Conservation (phyloP, 352 stramenopile genomes). For the Phytophthora syringae region DNA sequence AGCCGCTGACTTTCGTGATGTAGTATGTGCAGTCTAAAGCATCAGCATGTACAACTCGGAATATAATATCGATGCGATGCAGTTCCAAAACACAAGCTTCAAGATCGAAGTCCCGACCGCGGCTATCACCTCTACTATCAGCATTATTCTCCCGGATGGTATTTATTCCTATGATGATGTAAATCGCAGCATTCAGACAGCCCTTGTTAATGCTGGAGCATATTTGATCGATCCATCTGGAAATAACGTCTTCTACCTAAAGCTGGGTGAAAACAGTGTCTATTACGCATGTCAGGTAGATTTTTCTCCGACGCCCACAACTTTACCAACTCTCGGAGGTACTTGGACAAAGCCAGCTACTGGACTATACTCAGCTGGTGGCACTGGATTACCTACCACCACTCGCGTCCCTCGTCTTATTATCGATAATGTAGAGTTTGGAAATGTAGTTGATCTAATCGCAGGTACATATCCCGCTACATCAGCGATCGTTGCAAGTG, state of each 20-base stretch:
- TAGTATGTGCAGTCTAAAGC: background rate
- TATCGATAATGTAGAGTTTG: conserved; percentile 25
- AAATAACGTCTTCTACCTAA: conserved; percentile 18
- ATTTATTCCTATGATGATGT: conserved; percentile 16
- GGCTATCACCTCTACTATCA: conserved; percentile 6
- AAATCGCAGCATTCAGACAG: conserved; percentile 11
- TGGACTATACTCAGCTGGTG: conserved; percentile 8
- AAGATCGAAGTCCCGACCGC: conserved; percentile 21
- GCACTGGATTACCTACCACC: conserved; percentile 15
- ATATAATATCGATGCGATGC: conserved; percentile 15
- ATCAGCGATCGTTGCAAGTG: conserved; percentile 5
- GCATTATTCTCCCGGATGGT: conserved; percentile 1
- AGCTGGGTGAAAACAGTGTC: conserved; percentile 11
- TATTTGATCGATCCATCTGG: conserved; percentile 19
- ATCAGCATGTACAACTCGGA: conserved; percentile 5
- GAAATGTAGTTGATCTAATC: conserved; percentile 19
- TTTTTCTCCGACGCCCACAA: conserved; percentile 4
- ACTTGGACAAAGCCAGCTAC: conserved; percentile 15
- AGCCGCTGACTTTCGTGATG: conserved; percentile 4
- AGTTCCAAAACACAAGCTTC: conserved; percentile 11
- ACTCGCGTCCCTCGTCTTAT: conserved; percentile 23
- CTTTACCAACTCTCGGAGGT: conserved; percentile 4
- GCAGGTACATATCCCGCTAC: conserved; percentile 17
- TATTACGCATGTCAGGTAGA: conserved; percentile 23
- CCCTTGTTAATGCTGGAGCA: conserved; percentile 12